Evolutionary conservation across 345 rosid species (phyloP).

Genomic region (Psidium friedrichsthalianum): DNA sequence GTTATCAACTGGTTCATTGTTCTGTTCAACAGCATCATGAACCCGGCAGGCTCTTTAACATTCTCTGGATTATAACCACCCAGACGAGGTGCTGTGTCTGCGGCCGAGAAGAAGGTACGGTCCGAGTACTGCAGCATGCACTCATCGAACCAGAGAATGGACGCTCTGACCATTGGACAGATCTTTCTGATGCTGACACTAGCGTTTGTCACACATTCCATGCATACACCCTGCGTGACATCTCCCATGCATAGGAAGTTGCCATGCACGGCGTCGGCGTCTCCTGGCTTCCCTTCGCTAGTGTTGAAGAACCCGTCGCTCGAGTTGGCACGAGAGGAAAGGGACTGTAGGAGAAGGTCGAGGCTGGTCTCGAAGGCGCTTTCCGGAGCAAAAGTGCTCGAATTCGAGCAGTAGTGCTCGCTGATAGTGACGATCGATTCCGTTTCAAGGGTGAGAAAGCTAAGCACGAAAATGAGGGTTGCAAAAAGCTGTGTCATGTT

Average conservation of each 20-base stretch:
- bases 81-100: background rate
- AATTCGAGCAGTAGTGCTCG: background rate
- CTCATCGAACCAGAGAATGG: slow-evolving; percentile 26
- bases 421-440: background rate
- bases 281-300: background rate
- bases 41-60: background rate
- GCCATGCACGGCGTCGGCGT: background rate
- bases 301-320: background rate
- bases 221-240: background rate
- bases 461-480: background rate
- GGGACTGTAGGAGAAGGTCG: background rate
- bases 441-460: background rate
- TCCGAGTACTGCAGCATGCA: slow-evolving; percentile 33
- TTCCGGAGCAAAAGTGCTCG: background rate
- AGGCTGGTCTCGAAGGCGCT: background rate
- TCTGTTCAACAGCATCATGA: background rate
- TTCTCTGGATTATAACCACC: background rate
- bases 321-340: background rate
- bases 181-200: background rate
- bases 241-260: background rate
- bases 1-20: background rate
- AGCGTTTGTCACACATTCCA: background rate
- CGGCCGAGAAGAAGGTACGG: slow-evolving; percentile 2
- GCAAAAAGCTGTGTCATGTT: background rate
- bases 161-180: slow-evolving; percentile 18